Evolutionary conservation across 202 grass and related monocot genomes (phyloP), one percentile per base, ranked within the genome.

Genomic region (Digitaria exilis): DNA sequence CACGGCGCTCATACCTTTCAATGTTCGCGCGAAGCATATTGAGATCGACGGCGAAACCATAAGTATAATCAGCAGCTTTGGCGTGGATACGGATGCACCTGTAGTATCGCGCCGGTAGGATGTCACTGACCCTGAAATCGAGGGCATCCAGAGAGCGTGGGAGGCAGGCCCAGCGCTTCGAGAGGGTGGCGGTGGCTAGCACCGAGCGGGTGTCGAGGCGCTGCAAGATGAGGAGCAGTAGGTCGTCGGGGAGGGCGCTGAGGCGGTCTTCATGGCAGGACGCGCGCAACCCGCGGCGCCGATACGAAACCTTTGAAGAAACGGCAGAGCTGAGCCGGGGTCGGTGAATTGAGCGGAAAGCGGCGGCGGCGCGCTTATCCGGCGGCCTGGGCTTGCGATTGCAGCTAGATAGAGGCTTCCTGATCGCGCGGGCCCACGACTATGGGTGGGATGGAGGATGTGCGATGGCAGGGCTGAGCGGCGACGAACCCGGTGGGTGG

Each of bases 191-290:
- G 10, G 69, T 52, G 69, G 28, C 17, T 18, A 72, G 69, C 26
- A 3, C 45, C 26, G 17, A 21, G 69, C 45, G 46, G 69, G 69
- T 72, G 18, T 51, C 69, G 16, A 72, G 45, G 44, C 69, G 28
- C 6, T 8, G 26, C 17, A 72, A 6, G 44, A 72, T 51, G 46
- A 72, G 69, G 69, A 50, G 69, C 17, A 72, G 69, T 17, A 72
- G 69, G 18, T 73, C 70, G 70, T 52, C 46, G 70, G 70, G 0
- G 70, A 52, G 70, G 70, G 70, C 70, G 18, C 46, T 52, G 46
- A 73, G 9, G 46, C 18, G 28, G 70, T 52, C 69, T 0, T 50
- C 25, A 19, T 26, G 8, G 25, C 16, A 19, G 9, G 45, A 4
- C 1, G 10, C 37, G 9, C 35, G 18, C 37, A 68, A 43, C 35